phyloP scores from a whole-genome alignment of 805 yeast genomes.

The Metschnikowia matae region DNA sequence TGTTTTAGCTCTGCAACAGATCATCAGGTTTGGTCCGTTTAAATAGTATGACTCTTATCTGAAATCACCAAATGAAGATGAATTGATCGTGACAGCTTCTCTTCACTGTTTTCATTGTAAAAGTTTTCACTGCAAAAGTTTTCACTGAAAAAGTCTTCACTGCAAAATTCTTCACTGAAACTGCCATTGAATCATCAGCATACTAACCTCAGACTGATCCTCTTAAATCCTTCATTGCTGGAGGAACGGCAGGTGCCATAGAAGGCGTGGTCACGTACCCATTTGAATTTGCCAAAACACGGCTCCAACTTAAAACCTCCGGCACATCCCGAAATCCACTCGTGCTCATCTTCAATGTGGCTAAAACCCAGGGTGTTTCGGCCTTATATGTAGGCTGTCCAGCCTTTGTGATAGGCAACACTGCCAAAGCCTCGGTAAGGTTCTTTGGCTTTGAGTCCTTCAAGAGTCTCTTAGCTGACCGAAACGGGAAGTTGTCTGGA shows the following conservation, averaged over 20 bases:
- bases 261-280: conserved; percentile 94
- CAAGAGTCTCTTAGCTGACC: conserved; percentile 71
- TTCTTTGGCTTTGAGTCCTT: conserved; percentile 90
- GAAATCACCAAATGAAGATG: too few relatives aligned
- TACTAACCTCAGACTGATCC: conserved; percentile 49
- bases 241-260: conserved; percentile 94
- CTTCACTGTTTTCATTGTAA: too few relatives aligned
- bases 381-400: conserved; percentile 94
- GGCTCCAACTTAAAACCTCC: conserved; percentile 73
- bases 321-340: conserved; percentile 78
- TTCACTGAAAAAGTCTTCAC: too few relatives aligned
- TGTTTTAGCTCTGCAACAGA: background rate
- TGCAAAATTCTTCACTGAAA: too few relatives aligned
- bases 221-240: conserved; percentile 81
- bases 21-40: too few relatives aligned
- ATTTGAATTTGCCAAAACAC: conserved; percentile 93
- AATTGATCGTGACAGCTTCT: too few relatives aligned
- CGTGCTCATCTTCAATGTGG: conserved; percentile 69
- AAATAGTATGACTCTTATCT: background rate
- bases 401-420: conserved; percentile 92
- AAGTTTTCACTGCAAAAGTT: too few relatives aligned
- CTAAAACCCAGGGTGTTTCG: conserved; percentile 70
- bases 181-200: too few relatives aligned
- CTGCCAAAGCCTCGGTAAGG: conserved; percentile 93
- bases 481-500: conserved; percentile 82